Base-by-base conservation (phyloP, 2,329 filamentous ascomycete species). In the Sclerotinia minor region DNA sequence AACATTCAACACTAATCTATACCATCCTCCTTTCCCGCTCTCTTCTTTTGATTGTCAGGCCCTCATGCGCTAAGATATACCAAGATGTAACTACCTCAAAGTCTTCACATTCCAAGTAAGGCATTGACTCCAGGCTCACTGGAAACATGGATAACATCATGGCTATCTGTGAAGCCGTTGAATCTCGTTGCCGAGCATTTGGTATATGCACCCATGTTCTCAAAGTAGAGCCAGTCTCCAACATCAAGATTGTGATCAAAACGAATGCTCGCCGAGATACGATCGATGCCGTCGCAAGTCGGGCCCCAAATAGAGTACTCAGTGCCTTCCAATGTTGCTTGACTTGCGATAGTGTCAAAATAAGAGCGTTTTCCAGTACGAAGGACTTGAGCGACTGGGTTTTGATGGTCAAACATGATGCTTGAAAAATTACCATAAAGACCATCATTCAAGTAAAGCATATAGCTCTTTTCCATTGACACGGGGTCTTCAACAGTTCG, bases 321-420 rank as follows among this genome's bases (percentile, higher is more conserved):
- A 71, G 89, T 85, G 49, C 85, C 85, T 68, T 82, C 81, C 2
- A 80, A 75, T 49, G 82, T 80, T 26, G 80, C 80, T 63, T 82
- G 78, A n/a, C 84, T 82, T 74, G 81, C 76, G 72, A 81, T 67
- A 71, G 83, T 81, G 79, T 89, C 81, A 78, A 89, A 89, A 76
- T 87, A 77, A 71, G 85, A 84, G 69, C 82, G 81, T 71, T 84
- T 79, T 69, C 84, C 83, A 26, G 84, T 82, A 72, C 88, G 89
- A 66, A 99, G 83, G 68, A 98, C 86, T 80, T 91, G 92, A 67
- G 94, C 92, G 57, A 91, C 81, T 1, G 95, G 95, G 75, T 96
- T 87, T 84, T 99, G 95, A 80, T 98, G 95, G 77, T 98, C 95
- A 79, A 97, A 99, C 83, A 98, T 97, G 84, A 98, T 98, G 87